phyloP scores from a whole-genome alignment of 768 basidiomycete genomes.

The Psilocybe cyanescens region DNA sequence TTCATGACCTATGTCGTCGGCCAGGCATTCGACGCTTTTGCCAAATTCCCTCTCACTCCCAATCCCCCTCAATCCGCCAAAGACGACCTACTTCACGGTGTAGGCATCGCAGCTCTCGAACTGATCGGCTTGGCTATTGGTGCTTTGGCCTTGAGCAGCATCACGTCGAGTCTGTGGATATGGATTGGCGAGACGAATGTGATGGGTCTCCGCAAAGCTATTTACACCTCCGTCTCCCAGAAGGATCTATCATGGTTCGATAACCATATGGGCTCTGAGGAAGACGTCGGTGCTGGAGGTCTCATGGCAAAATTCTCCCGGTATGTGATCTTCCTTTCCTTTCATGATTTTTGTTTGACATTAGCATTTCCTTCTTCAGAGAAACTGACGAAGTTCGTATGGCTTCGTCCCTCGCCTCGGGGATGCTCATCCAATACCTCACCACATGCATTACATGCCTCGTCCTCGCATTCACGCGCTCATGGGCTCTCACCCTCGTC shows the following conservation, averaged over 20 bases:
- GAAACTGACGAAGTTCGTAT: conserved; percentile 94
- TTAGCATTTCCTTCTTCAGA: conserved; percentile 41
- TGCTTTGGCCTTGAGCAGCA: conserved; percentile 70
- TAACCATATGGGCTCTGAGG: conserved; percentile 62
- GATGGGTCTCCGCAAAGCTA: conserved; percentile 63
- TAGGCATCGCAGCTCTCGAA: conserved; percentile 66
- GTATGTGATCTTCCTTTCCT: conserved; percentile 38
- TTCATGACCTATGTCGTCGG: conserved; percentile 88
- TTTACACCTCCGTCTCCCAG: conserved; percentile 68
- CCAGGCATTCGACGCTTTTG: conserved; percentile 74
- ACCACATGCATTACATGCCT: conserved; percentile 82
- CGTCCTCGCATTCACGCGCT: conserved; percentile 78
- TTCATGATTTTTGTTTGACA: not conserved
- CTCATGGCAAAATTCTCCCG: conserved; percentile 92
- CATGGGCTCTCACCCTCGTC: conserved; percentile 86
- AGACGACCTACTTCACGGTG: conserved; percentile 53
- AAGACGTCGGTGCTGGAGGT: conserved; percentile 78
- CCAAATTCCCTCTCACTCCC: conserved; percentile 41
- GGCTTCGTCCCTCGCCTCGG: conserved; percentile 81
- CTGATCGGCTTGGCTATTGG: conserved; percentile 68
- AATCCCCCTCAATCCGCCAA: conserved; percentile 43
- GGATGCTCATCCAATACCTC: conserved; percentile 79
- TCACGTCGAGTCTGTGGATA: conserved; percentile 85
- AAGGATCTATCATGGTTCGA: conserved; percentile 96
- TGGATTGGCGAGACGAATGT: conserved; percentile 84